Base-by-base conservation (phyloP, 306 rosid species). In the Carpinus viminea region DNA sequence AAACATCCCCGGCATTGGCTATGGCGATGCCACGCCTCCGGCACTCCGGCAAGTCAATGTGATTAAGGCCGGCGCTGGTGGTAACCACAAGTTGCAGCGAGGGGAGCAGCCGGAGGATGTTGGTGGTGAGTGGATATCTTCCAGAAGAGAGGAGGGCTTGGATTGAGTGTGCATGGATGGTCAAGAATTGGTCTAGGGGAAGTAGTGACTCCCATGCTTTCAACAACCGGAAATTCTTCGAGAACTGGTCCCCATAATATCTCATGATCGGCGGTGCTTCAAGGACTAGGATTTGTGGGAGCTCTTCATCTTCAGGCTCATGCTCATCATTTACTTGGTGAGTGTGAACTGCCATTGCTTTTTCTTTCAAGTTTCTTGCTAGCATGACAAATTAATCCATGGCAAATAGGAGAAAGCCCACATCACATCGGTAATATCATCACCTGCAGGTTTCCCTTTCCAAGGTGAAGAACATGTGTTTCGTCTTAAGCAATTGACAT, bases 41-140 rank as follows among this genome's bases (percentile, higher is more conserved):
- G 57, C 89, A 90, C 81, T 90, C 93, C 1, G 6, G 1, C 56
- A 90, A 65, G 79, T 90, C 89, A 0, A 90, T 84, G 76, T 84
- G 90, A 3, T 90, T 72, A 10, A 78, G 76, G 26, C 92, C 90
- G 11, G 50, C 66, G 43, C 87, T 86, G 68, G 81, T 0, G 52
- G 83, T 82, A 55, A 84, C 60, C 7, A 90, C 21, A 1, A 88
- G 82, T 53, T 78, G 64, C 31, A 90, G 83, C 1, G 88, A 82
- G 0, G 90, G 94, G 1, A 88, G 70, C 48, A 55, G 71, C 43
- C 48, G 59, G 78, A 89, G 78, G 56, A 77, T 18, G 0, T 80
- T 64, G 59, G 73, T 48, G 56, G 78, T 20, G 66, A 84, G 8
- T 5, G n/a, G 17, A 54, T 9, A 18, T 4, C n/a, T 43, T 1